Base-by-base conservation (phyloP, 225 moss, liverwort and hornwort species). In the Ulota crispa region DNA sequence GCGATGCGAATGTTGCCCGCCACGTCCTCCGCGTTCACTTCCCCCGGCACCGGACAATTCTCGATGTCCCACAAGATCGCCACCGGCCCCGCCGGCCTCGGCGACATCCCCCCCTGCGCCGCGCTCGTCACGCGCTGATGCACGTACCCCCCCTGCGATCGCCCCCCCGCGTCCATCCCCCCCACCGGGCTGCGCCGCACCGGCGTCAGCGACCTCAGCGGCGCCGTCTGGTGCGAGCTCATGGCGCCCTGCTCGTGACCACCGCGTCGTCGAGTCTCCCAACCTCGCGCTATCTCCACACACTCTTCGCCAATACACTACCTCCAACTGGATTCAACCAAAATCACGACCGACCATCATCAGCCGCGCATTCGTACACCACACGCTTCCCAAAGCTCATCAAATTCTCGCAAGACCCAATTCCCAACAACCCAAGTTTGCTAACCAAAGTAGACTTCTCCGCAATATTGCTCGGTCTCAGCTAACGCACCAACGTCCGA, bases 11-110 rank as follows among this genome's bases (percentile, higher is more conserved):
- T 89, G 86, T 98, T 98, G 42, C 92, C 90, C 2, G 95, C 97
- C 12, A 98, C 95, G 76, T 94, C 95, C 65, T 95, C 94, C 28
- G 97, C 92, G 77, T 93, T 92, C 81, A 98, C 95, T 65, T 94
- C 95, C 5, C 78, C 85, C 2, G 97, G 95, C 42, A 98, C 97
- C 0, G 92, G 92, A 28, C 97, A 98, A 83, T 98, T 98, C 84
- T 98, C 95, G 42, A 98, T 98, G 68, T 98, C 97, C 97, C 95
- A 98, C 3, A 95, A 85, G 70, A 95, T 95, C 12, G 93, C 95
- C 36, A 95, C 90, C 1, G 88, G 89, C 23, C 89, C 93, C 10
- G 80, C 30, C 12, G 89, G 73, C 2, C 81, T 81, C 23, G 82
- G 85, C 42, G 86, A 86, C 81, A 83, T 80, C 75, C 50, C 74